A percentile compares a stretch with the other conserved stretches of the same genome.
Evolutionary conservation across 805 yeast genomes (phyloP).

Genomic region (Cyberlindnera sargentensis): DNA sequence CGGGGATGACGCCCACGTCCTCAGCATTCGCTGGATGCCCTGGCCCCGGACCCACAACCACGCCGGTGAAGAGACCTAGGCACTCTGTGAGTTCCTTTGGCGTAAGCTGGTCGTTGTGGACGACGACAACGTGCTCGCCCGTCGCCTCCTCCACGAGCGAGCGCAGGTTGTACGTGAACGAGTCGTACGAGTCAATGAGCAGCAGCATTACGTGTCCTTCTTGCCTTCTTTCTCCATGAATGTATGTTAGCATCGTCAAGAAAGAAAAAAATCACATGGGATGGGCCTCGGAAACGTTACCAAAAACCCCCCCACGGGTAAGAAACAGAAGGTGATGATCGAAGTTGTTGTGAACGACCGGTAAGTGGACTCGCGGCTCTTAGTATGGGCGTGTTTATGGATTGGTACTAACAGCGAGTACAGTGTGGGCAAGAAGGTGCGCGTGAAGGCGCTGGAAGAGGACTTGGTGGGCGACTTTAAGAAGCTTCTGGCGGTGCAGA

Average conservation of each 20-base stretch:
- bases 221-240: too few species aligned
- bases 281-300: neutral
- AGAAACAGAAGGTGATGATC: conserved; percentile 39
- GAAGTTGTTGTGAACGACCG: conserved; percentile 70
- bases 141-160: conserved; percentile 52
- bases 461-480: conserved; percentile 91
- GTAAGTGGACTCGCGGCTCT: conserved; percentile 14
- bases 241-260: too few species aligned
- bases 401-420: conserved; percentile 8
- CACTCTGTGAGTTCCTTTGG: conserved; percentile 32
- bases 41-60: conserved; percentile 96
- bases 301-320: too few species aligned
- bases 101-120: conserved; percentile 31
- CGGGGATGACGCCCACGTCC: conserved; percentile 71
- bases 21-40: conserved; percentile 64
- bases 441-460: conserved; percentile 79
- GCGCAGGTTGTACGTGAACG: conserved; percentile 80
- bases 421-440: conserved; percentile 79
- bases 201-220: conserved; percentile 38
- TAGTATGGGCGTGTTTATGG: neutral
- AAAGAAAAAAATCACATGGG: neutral
- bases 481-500: conserved; percentile 71
- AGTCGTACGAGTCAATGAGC: conserved; percentile 89
- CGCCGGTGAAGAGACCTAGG: conserved; percentile 55
- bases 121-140: conserved; percentile 27